Base-by-base conservation (phyloP, 352 stramenopile species). In the Phytophthora tubulina region DNA sequence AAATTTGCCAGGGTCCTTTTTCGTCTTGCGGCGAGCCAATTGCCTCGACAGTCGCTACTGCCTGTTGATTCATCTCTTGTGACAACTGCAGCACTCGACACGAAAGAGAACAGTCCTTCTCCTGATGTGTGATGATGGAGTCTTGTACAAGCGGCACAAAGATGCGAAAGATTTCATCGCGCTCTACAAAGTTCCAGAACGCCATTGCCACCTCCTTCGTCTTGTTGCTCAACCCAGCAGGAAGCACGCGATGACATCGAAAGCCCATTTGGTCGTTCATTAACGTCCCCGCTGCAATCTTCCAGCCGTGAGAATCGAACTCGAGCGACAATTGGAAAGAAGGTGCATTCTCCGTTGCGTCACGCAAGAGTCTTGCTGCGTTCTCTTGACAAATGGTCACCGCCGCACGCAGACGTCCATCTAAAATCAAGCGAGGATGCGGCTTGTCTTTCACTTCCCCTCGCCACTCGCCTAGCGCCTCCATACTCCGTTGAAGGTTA, bases 111-210 rank as follows among this genome's bases (percentile, higher is more conserved):
- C 48, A 64, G 4, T 79, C 55, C 3, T 58, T 55, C 17, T 72
- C 57, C 46, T 85, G 71, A 27, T 81, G 70, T 0, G 78, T 74
- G 7, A 78, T 49, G 13, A 71, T 76, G 1, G 78, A 84, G 30
- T 91, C 84, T 36, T 85, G 78, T 14, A 92, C 67, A 3, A 88
- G 44, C 3, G 84, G 82, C 6, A 83, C 57, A 52, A 91, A 94
- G 0, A 81, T 89, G 13, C 83, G 84, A 9, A 91, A 64, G 6
- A 94, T 77, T 64, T 92, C 84, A 41, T 94, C 86, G 4, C 65
- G 61, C 57, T 89, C 75, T 2, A 92, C 32, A 5, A 78, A 83
- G 13, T 67, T 69, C 84, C 84, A 92, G 13, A 94, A 33, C 13
- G 80, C 75, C 5, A 58, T 57, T 1, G 84, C 84, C 7, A 91